Evolutionary conservation across 2,329 filamentous ascomycete species (phyloP).

Genomic region (Claviceps digitariae): DNA sequence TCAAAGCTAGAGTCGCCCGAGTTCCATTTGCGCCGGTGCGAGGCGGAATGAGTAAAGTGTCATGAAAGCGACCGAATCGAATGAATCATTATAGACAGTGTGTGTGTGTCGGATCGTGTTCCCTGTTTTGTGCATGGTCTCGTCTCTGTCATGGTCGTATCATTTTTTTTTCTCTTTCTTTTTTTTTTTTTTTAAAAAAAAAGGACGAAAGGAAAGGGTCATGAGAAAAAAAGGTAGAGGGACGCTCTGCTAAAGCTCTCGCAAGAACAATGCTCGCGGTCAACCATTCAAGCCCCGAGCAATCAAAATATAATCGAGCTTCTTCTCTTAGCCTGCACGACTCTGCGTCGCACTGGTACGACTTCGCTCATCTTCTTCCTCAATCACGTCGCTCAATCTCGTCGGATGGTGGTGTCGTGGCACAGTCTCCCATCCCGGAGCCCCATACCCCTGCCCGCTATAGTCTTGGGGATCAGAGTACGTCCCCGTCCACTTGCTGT

Average conservation of each 20-base stretch:
- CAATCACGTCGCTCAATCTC: slow-evolving; percentile 73
- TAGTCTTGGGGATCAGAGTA: slow-evolving; percentile 44
- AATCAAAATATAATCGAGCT: background rate
- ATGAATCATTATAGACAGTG: background rate
- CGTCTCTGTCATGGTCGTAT: background rate
- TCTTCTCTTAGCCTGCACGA: slow-evolving; percentile 19
- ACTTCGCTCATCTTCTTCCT: slow-evolving; percentile 72
- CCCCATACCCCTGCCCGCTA: slow-evolving; percentile 50
- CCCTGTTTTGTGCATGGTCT: background rate
- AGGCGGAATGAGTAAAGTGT: background rate
- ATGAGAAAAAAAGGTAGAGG: too few relatives aligned
- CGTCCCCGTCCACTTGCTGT: slow-evolving; percentile 27
- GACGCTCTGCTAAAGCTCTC: background rate
- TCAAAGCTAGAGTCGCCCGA: too few relatives aligned
- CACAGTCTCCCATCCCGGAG: slow-evolving; percentile 61
- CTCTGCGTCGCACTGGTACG: slow-evolving; percentile 58
- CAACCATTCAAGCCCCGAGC: too few relatives aligned
- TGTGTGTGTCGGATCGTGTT: background rate
- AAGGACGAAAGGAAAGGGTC: too few relatives aligned
- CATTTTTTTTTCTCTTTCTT: background rate
- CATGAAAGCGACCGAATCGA: background rate
- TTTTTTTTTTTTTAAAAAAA: too few relatives aligned
- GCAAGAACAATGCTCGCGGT: too few relatives aligned
- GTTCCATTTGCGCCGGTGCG: too few relatives aligned
- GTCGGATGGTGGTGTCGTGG: slow-evolving; percentile 79